phyloP scores from a whole-genome alignment of 2,329 filamentous ascomycete species.

The Exophiala xenobiotica region DNA sequence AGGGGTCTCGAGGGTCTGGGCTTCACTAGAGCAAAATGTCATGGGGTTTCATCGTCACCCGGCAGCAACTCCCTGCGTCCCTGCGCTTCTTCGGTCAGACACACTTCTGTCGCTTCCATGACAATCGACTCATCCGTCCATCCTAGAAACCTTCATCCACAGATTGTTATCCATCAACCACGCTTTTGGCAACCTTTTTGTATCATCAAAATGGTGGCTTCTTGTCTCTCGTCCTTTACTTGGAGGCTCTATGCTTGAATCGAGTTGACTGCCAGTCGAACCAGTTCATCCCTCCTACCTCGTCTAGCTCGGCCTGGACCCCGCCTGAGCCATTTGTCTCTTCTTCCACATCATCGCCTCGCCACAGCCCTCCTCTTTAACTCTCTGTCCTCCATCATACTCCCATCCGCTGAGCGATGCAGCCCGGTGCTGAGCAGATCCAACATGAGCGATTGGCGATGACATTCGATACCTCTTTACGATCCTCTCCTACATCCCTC shows the following conservation, averaged over 20 bases:
- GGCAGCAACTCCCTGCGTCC: not conserved
- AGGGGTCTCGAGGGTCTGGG: not conserved
- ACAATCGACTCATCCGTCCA: not conserved
- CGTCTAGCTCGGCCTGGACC: conserved; percentile 17
- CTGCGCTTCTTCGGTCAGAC: not conserved
- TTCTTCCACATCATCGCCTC: conserved; percentile 16
- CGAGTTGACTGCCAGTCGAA: not conserved
- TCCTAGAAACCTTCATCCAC: conserved; percentile 1
- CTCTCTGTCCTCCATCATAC: conserved; percentile 5
- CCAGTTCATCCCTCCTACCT: conserved; percentile 2
- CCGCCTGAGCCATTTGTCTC: conserved; percentile 21
- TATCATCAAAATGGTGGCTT: conserved; percentile 21
- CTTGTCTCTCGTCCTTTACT: conserved; percentile 14
- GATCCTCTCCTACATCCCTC: conserved; percentile 15
- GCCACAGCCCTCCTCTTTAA: conserved; percentile 16
- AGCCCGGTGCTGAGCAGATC: conserved; percentile 22
- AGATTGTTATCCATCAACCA: conserved; percentile 1
- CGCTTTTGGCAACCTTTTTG: not conserved
- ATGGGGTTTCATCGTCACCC: conserved; percentile 1
- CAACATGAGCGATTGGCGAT: conserved; percentile 26
- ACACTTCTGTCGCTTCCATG: not conserved
- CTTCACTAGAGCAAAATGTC: not conserved
- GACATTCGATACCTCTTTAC: conserved; percentile 25
- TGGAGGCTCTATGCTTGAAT: conserved; percentile 19
- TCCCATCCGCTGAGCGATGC: conserved; percentile 23